Percentiles rank a stretch among this genome's conserved stretches.
These are phyloP conservation scores for Colletotrichum gloeosporioides DNA, from an alignment of 2,329 filamentous ascomycete genomes.

Conservation along the genomic window DNA sequence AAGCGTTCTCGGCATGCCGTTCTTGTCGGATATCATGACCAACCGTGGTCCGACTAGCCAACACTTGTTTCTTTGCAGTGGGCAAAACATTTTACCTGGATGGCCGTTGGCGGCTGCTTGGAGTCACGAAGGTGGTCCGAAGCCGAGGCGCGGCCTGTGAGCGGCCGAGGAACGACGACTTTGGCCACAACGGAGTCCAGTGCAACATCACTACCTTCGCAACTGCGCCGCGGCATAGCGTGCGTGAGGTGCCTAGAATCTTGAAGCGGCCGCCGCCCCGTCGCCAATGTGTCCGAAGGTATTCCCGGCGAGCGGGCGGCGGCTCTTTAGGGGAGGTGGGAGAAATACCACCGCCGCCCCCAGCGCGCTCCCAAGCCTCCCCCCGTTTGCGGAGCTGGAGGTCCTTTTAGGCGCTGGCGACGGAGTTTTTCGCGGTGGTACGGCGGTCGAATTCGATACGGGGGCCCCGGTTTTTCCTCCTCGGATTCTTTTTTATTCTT, in stretches of 20 bases:
- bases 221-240: background rate
- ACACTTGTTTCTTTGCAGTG: background rate
- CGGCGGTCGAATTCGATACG: conserved; percentile 5
- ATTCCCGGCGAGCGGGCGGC: background rate
- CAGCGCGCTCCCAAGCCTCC: background rate
- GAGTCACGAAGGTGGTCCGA: background rate
- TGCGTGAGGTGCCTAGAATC: background rate
- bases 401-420: background rate
- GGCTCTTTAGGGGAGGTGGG: background rate
- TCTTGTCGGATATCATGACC: background rate
- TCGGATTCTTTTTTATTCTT: background rate
- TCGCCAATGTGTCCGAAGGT: background rate
- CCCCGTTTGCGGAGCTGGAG: conserved; percentile 15
- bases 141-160: background rate
- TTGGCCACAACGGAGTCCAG: background rate
- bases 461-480: background rate
- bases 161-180: background rate
- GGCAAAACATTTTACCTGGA: background rate
- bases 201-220: background rate
- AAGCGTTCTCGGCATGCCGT: background rate
- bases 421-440: conserved; percentile 17
- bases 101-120: background rate
- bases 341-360: background rate
- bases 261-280: background rate
- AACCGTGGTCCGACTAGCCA: background rate